Conservation (phyloP, 306 rosid species). For the Arachis hypogaea region DNA sequence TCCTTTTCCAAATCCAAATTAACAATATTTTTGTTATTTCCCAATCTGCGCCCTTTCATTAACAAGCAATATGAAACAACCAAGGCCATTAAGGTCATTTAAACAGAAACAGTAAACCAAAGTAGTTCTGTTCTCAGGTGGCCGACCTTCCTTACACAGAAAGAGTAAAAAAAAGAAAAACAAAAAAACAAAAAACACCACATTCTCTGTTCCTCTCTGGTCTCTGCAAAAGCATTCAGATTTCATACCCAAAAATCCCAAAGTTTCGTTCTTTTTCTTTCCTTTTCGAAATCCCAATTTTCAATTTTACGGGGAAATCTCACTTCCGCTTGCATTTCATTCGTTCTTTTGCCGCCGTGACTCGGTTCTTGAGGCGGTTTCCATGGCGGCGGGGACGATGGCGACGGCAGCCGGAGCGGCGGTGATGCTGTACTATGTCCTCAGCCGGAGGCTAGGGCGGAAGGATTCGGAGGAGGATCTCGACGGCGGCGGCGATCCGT, state of each 20-base stretch:
- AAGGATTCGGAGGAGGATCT: slow-evolving; percentile 53
- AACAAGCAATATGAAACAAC: background rate
- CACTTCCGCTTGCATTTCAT: slow-evolving; percentile 1
- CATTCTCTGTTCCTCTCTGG: slow-evolving; percentile 30
- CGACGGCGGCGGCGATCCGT: slow-evolving; percentile 43
- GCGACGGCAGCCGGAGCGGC: slow-evolving; percentile 96
- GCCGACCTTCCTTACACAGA: slow-evolving; percentile 21
- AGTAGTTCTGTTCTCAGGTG: slow-evolving; percentile 29
- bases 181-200: background rate
- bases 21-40: background rate
- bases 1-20: background rate
- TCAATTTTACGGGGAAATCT: background rate
- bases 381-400: slow-evolving; percentile 93
- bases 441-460: slow-evolving; percentile 55
- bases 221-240: slow-evolving; percentile 29
- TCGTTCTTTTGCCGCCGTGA: background rate
- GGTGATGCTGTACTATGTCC: slow-evolving; percentile 63
- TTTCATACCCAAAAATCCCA: background rate
- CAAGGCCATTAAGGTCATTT: slow-evolving; percentile 31
- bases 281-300: slow-evolving; percentile 14
- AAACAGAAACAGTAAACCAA: background rate
- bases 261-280: background rate
- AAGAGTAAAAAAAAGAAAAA: slow-evolving; percentile 4
- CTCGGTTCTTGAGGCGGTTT: background rate
- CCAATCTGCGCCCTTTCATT: background rate